These are phyloP conservation scores for Thraustochytrium striatum DNA, from an alignment of 352 stramenopile species.

Conservation along the genomic window DNA sequence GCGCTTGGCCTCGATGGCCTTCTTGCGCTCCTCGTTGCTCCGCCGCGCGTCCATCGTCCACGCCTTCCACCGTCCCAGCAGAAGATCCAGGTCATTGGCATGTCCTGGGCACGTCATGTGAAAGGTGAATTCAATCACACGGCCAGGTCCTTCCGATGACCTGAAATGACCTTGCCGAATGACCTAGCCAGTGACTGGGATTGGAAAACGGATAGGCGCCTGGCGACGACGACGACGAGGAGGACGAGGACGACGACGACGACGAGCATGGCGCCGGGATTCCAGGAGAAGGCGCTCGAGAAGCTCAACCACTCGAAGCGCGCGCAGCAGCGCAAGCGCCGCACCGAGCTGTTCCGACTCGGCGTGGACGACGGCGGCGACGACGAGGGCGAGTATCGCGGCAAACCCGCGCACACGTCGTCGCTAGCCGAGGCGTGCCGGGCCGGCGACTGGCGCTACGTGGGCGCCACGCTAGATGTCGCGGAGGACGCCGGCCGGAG, in stretches of 20 bases:
- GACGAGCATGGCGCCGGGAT: conserved; percentile 38
- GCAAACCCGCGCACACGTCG: not conserved
- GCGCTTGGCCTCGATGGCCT: conserved; percentile 47
- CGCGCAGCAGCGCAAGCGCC: conserved; percentile 65
- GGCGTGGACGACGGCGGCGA: not conserved
- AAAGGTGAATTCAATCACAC: too few species aligned
- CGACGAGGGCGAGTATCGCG: not conserved
- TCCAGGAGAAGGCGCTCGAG: conserved; percentile 65
- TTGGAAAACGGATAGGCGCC: too few species aligned
- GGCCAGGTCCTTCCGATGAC: too few species aligned
- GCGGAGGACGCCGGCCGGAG: not conserved
- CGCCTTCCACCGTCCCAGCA: too few species aligned
- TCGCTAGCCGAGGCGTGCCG: conserved; percentile 41
- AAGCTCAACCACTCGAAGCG: conserved; percentile 63
- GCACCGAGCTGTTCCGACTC: conserved; percentile 51
- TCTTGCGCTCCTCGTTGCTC: conserved; percentile 42
- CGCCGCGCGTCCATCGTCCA: too few species aligned
- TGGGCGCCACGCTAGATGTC: conserved; percentile 8
- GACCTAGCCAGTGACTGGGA: too few species aligned
- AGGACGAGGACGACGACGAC: too few species aligned
- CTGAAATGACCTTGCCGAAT: too few species aligned
- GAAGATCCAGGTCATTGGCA: too few species aligned
- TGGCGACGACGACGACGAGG: too few species aligned
- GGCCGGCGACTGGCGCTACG: conserved; percentile 19
- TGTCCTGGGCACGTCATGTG: too few species aligned